A percentile compares a stretch with the other conserved stretches of the same genome.
These are phyloP conservation scores for Fraxinus quadrangulata DNA, from an alignment of 257 asterid species.

Conservation along the genomic window DNA sequence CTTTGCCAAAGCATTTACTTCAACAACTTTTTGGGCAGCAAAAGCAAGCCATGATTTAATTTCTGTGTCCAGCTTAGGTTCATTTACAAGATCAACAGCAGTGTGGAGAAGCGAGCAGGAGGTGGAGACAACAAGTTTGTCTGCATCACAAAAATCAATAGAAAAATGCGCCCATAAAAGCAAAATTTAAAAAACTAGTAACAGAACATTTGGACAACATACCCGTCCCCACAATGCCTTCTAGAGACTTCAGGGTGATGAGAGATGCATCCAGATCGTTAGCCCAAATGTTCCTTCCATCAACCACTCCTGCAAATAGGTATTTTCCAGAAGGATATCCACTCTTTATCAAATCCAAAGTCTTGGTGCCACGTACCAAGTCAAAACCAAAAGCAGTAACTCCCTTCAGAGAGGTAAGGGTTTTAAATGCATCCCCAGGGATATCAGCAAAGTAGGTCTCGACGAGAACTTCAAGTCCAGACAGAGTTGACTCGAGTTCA, in stretches of 20 bases:
- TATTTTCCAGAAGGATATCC: conserved; percentile 51
- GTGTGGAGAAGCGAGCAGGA: conserved; percentile 56
- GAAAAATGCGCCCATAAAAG: background rate
- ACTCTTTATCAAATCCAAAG: conserved; percentile 47
- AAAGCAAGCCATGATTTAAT: conserved; percentile 59
- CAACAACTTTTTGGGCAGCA: conserved; percentile 60
- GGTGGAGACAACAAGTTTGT: conserved; percentile 53
- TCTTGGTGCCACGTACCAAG: conserved; percentile 46
- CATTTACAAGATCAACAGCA: conserved; percentile 51
- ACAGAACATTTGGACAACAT: background rate
- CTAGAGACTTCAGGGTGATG: conserved; percentile 38
- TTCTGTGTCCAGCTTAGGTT: conserved; percentile 48
- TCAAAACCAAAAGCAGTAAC: conserved; percentile 55
- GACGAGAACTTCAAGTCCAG: conserved; percentile 47
- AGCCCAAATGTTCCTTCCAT: conserved; percentile 61
- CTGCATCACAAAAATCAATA: conserved; percentile 30
- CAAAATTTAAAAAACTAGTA: background rate
- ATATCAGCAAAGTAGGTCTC: conserved; percentile 57
- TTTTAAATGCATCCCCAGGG: conserved; percentile 44
- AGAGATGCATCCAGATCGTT: conserved; percentile 52
- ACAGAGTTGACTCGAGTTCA: conserved; percentile 41
- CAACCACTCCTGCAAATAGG: conserved; percentile 57
- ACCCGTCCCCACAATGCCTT: conserved; percentile 53
- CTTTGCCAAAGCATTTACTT: conserved; percentile 56
- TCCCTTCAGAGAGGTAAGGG: conserved; percentile 44